Conservation (phyloP, 192 early-diverging fungal genomes). For the Gryganskiella cystojenkinii region DNA sequence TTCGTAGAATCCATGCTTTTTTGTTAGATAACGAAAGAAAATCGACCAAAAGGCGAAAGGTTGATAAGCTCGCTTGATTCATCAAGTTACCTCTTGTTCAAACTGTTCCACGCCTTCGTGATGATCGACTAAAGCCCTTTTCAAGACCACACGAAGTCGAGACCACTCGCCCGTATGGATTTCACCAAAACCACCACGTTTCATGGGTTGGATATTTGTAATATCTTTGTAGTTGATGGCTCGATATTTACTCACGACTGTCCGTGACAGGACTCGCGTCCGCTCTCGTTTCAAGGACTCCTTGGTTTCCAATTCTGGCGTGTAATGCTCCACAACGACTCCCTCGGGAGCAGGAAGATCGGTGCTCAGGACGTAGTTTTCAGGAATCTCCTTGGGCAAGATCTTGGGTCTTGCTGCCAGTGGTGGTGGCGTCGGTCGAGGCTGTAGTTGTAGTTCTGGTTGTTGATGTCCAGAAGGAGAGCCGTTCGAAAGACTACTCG, state of each 20-base stretch:
- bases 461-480: too few species aligned
- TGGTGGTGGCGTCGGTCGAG: too few species aligned
- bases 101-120: slow-evolving; percentile 43
- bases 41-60: too few species aligned
- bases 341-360: too few species aligned
- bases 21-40: too few species aligned
- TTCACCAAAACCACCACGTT: slow-evolving; percentile 48
- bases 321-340: slow-evolving; percentile 14
- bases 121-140: slow-evolving; percentile 29
- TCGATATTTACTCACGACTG: slow-evolving; percentile 28
- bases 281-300: slow-evolving; percentile 48
- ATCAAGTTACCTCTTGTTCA: slow-evolving; percentile 41
- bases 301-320: slow-evolving; percentile 28
- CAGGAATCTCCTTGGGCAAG: too few species aligned
- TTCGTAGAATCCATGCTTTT: too few species aligned
- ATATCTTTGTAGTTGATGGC: slow-evolving; percentile 32
- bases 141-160: slow-evolving; percentile 31
- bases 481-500: too few species aligned
- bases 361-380: not conserved
- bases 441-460: too few species aligned
- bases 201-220: slow-evolving; percentile 33
- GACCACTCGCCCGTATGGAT: slow-evolving; percentile 50
- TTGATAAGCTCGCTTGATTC: too few species aligned
- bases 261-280: slow-evolving; percentile 29
- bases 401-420: too few species aligned